These are phyloP conservation scores for Lachnellula hyalina DNA, from an alignment of 2,329 filamentous ascomycete genomes.

Conservation along the genomic window DNA sequence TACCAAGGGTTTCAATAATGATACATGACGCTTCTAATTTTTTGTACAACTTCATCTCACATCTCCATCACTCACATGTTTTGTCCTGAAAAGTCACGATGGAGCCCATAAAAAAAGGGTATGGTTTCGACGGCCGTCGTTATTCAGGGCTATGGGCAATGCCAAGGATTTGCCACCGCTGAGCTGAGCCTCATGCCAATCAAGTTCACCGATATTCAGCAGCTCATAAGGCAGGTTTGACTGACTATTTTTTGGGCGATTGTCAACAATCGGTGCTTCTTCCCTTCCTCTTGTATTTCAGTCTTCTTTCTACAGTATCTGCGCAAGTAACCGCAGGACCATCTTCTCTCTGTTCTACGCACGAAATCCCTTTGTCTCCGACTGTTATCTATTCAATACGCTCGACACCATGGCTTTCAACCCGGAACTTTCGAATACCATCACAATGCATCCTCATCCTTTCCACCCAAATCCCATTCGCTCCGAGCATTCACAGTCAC, in stretches of 20 bases:
- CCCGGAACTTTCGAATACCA: slow-evolving; percentile 26
- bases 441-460: slow-evolving; percentile 30
- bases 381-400: neutral
- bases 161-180: neutral
- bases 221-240: neutral
- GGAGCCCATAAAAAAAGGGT: neutral
- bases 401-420: slow-evolving; percentile 17
- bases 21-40: neutral
- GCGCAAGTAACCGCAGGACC: no score
- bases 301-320: no score
- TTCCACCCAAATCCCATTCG: slow-evolving; percentile 28
- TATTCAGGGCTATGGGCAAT: neutral
- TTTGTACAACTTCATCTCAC: neutral
- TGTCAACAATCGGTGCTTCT: no score
- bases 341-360: neutral
- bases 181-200: neutral
- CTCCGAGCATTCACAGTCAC: slow-evolving; percentile 13
- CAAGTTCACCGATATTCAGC: neutral
- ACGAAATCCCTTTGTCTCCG: neutral
- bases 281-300: no score
- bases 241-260: no score
- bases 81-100: neutral
- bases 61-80: neutral
- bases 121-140: neutral
- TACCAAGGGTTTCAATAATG: no score